phyloP scores from a whole-genome alignment of 2,329 filamentous ascomycete genomes.

The Hypomyces perniciosus region DNA sequence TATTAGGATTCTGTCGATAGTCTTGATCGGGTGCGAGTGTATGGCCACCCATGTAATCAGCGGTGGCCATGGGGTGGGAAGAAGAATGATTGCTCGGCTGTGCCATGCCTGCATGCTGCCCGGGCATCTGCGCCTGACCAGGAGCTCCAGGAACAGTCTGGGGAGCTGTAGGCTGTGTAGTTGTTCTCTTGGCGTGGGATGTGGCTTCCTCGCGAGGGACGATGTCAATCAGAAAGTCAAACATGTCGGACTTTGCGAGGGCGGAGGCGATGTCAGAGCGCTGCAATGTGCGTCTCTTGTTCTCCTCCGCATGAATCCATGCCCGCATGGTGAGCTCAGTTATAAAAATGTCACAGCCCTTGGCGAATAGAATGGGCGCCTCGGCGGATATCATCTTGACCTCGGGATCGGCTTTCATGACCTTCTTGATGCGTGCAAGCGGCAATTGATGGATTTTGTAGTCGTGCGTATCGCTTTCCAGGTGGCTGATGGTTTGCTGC shows the following conservation, averaged over 20 bases:
- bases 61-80: slow-evolving; percentile 52
- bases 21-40: slow-evolving; percentile 64
- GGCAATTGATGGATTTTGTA: slow-evolving; percentile 98
- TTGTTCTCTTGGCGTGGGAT: slow-evolving; percentile 72
- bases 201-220: slow-evolving; percentile 92
- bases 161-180: slow-evolving; percentile 41
- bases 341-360: slow-evolving; percentile 98
- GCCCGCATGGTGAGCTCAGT: slow-evolving; percentile 98
- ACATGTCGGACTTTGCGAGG: slow-evolving; percentile 97
- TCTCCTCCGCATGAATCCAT: slow-evolving; percentile 99
- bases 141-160: slow-evolving; percentile 43
- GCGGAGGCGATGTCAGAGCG: slow-evolving; percentile 95
- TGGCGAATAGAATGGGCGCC: slow-evolving; percentile 94
- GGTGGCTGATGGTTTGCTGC: slow-evolving; percentile 95
- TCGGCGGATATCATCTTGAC: slow-evolving; percentile 99
- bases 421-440: slow-evolving; percentile 97
- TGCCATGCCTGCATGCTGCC: slow-evolving; percentile 43
- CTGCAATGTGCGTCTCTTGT: slow-evolving; percentile 92
- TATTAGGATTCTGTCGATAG: slow-evolving; percentile 70
- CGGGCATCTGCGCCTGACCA: slow-evolving; percentile 46
- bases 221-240: slow-evolving; percentile 98
- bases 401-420: slow-evolving; percentile 99
- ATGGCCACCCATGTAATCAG: slow-evolving; percentile 60
- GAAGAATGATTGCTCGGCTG: slow-evolving; percentile 51
- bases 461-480: slow-evolving; percentile 92